Base-by-base conservation (phyloP, 139 green algal genomes). In the Klebsormidium nitens region DNA sequence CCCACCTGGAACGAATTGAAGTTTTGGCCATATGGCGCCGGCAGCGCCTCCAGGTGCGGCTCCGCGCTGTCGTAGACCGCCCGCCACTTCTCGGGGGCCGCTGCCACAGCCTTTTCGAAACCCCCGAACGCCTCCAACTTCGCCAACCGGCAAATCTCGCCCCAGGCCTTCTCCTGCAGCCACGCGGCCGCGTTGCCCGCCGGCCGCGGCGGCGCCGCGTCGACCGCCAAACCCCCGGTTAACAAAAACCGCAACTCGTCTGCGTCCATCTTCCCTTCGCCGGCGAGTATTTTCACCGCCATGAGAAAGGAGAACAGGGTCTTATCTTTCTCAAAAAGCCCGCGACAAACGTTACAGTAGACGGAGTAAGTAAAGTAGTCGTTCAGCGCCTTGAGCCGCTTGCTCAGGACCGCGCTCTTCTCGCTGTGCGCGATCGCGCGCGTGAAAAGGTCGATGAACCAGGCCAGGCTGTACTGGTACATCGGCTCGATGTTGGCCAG, bases 261-360 rank as follows among this genome's bases (percentile, higher is more conserved):
- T 5, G 6, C 23, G 2, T 76, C 66, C n/a, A 84, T 28, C 36
- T 83, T 57, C 17, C 86, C 84, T 59, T 81, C 67, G 34, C 65
- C 66, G 19, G 77, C 76, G 75, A 88, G 52, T 64, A 94, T 88
- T 62, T 85, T 74, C 11, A 68, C 62, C 56, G 75, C 81, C 58
- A 91, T 77, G 40, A 83, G 35, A 74, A 90, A 87, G 57, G 71
- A 71, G 66, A 92, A 90, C 29, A 92, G 82, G 38, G 90, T 79
- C 84, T 92, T 92, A 83, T 92, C 82, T 65, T 89, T 90, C 76
- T 91, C 87, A 75, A 92, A 92, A 26, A 92, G 77, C 8, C 77
- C 86, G 38, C 87, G 83, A 79, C 76, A 83, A 8, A 83, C 59
- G 28, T 76, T 81, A 23, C 37, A 44, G 66, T 81, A 83, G 14